A percentile compares a stretch with the other conserved stretches of the same genome.
These are phyloP conservation scores for Coprinopsis marcescibilis DNA, from an alignment of 768 basidiomycete genomes.

Conservation along the genomic window DNA sequence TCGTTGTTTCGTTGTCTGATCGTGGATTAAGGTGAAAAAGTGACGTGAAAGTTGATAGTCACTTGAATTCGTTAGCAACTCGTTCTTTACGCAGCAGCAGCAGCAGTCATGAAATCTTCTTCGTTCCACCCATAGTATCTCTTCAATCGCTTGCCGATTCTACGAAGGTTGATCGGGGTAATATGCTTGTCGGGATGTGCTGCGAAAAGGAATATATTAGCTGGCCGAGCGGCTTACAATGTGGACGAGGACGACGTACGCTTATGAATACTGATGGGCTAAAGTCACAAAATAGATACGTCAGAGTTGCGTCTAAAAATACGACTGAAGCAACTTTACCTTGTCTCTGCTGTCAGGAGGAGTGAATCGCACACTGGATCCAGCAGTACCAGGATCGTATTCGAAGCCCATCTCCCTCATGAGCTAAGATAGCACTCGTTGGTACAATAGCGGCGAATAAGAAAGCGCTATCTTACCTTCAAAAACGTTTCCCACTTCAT, in stretches of 20 bases:
- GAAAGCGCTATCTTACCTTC: slow-evolving; percentile 38
- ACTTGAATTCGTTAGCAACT: slow-evolving; percentile 2
- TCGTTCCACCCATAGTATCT: slow-evolving; percentile 62
- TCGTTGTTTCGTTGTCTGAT: no score
- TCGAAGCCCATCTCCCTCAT: slow-evolving; percentile 78
- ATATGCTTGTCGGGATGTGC: slow-evolving; percentile 74
- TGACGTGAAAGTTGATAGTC: background rate
- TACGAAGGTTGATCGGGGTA: slow-evolving; percentile 40
- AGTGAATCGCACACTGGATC: slow-evolving; percentile 78
- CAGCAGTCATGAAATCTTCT: slow-evolving; percentile 37
- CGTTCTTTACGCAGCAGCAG: slow-evolving; percentile 9
- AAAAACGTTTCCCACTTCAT: slow-evolving; percentile 82
- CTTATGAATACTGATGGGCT: slow-evolving; percentile 72
- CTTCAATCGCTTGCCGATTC: slow-evolving; percentile 54
- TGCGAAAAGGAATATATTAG: slow-evolving; percentile 23
- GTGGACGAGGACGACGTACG: slow-evolving; percentile 42
- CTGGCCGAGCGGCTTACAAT: no score
- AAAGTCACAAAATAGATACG: background rate
- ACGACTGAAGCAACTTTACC: slow-evolving; percentile 15
- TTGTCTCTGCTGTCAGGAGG: slow-evolving; percentile 50
- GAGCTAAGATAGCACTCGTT: slow-evolving; percentile 34
- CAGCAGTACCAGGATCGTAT: slow-evolving; percentile 69
- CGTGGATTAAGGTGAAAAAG: no score
- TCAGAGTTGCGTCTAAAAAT: background rate
- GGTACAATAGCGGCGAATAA: background rate